A percentile compares a stretch with the other conserved stretches of the same genome.
phyloP scores from a whole-genome alignment of 2,329 filamentous ascomycete species.

The Hypoxylon rubiginosum region DNA sequence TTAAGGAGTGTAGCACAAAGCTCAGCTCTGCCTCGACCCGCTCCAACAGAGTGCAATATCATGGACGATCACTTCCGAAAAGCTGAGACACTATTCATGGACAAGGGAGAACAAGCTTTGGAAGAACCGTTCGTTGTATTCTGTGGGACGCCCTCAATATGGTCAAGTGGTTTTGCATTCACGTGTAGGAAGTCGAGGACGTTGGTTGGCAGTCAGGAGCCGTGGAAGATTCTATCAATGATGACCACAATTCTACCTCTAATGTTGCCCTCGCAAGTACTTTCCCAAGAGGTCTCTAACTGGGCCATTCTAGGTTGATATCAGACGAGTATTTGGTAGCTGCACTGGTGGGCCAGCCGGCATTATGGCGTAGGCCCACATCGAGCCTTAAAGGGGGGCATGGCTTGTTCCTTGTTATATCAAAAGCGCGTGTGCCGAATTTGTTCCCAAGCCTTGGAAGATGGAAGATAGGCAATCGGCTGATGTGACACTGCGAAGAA shows the following conservation, averaged over 20 bases:
- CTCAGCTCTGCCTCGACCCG: neutral
- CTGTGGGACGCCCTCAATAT: neutral
- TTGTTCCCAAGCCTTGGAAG: neutral
- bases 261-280: neutral
- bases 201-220: neutral
- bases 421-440: constrained; percentile 7
- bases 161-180: neutral
- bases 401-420: neutral
- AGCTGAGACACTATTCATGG: neutral
- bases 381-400: neutral
- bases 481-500: neutral
- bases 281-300: constrained; percentile 1
- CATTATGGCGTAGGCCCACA: neutral
- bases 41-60: neutral
- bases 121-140: neutral
- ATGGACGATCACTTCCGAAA: constrained; percentile 1
- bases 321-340: neutral
- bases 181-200: neutral
- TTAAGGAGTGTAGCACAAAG: constrained; percentile 3
- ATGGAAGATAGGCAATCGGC: neutral
- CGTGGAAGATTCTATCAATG: neutral
- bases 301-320: neutral
- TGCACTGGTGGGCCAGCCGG: neutral
- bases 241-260: neutral
- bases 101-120: neutral